Conservation (phyloP, 1,284 basidiomycete genomes). For the Apiotrichum gamsii region DNA sequence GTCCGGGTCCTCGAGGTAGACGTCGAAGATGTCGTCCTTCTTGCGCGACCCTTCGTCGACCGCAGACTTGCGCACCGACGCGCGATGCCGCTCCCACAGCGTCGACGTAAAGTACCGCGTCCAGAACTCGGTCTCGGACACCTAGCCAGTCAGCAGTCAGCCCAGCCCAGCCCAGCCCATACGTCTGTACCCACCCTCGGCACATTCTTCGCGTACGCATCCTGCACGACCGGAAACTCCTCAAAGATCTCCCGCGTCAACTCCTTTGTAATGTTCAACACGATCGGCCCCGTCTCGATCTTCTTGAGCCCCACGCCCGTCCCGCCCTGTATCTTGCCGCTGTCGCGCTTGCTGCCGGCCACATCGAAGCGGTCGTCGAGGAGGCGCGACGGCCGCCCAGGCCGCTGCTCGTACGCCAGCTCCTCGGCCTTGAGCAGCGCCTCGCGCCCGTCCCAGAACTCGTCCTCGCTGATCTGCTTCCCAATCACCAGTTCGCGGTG, state of each 20-base stretch:
- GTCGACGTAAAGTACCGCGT: constrained; percentile 91
- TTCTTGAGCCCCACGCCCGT: constrained; percentile 53
- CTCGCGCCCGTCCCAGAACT: constrained; percentile 94
- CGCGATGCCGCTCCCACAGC: constrained; percentile 88
- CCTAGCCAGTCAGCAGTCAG: too few relatives aligned
- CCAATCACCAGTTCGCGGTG: constrained; percentile 80
- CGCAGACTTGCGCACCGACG: constrained; percentile 65
- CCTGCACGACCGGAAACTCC: constrained; percentile 90
- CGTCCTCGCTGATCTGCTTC: constrained; percentile 77
- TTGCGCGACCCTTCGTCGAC: constrained; percentile 66
- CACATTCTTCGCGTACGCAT: constrained; percentile 88
- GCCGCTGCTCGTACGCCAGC: constrained; percentile 59
- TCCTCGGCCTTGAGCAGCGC: constrained; percentile 63
- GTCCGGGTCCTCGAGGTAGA: constrained; percentile 89
- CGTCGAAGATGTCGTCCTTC: constrained; percentile 91
- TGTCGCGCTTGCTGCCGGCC: constrained; percentile 46
- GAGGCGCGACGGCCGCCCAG: constrained; percentile 75
- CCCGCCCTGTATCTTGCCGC: constrained; percentile 34
- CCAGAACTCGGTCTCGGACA: constrained; percentile 91
- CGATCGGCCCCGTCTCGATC: constrained; percentile 29
- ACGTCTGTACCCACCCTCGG: constrained; percentile 56
- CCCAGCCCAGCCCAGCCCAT: too few relatives aligned
- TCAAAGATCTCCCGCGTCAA: constrained; percentile 94
- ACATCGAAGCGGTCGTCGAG: constrained; percentile 77
- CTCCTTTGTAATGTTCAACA: constrained; percentile 78